A percentile compares a stretch with the other conserved stretches of the same genome.
Conservation (phyloP, 768 basidiomycete species). For the Lyophyllum semitale region DNA sequence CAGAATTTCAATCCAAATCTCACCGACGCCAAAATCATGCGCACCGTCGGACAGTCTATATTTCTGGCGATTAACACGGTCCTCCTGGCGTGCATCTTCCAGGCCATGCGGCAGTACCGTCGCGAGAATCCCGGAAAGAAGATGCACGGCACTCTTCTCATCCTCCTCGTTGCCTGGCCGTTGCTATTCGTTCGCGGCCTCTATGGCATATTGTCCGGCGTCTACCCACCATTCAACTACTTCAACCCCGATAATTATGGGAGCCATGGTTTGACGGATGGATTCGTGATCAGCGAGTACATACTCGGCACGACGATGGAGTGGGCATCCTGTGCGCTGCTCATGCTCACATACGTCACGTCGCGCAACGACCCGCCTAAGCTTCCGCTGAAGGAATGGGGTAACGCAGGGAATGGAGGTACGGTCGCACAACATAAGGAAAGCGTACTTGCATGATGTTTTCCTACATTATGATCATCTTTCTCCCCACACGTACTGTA, state of each 20-base stretch:
- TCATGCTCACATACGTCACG: constrained; percentile 20
- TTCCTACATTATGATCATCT: too few species aligned
- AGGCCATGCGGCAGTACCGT: constrained; percentile 26
- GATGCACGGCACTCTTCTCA: constrained; percentile 28
- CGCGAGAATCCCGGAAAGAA: constrained; percentile 11
- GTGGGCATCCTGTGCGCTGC: constrained; percentile 24
- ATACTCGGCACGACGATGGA: constrained; percentile 28
- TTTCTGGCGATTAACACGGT: constrained; percentile 31
- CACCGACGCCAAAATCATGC: constrained; percentile 27
- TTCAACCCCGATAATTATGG: constrained; percentile 25
- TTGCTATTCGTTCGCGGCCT: constrained; percentile 33
- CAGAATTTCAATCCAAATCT: constrained; percentile 14
- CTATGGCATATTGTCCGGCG: constrained; percentile 30
- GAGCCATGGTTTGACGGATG: constrained; percentile 18
- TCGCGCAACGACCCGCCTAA: constrained; percentile 22
- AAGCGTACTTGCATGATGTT: too few species aligned
- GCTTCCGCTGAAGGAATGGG: constrained; percentile 12
- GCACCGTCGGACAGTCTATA: constrained; percentile 31
- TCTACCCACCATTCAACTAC: constrained; percentile 26
- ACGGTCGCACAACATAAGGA: too few species aligned
- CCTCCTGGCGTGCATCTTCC: constrained; percentile 24
- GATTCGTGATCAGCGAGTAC: constrained; percentile 28
- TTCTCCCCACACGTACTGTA: too few species aligned
- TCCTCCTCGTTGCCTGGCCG: constrained; percentile 32
- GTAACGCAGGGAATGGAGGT: background rate